phyloP scores from a whole-genome alignment of 148 eudicot genomes.

The Pharnaceum exiguum region DNA sequence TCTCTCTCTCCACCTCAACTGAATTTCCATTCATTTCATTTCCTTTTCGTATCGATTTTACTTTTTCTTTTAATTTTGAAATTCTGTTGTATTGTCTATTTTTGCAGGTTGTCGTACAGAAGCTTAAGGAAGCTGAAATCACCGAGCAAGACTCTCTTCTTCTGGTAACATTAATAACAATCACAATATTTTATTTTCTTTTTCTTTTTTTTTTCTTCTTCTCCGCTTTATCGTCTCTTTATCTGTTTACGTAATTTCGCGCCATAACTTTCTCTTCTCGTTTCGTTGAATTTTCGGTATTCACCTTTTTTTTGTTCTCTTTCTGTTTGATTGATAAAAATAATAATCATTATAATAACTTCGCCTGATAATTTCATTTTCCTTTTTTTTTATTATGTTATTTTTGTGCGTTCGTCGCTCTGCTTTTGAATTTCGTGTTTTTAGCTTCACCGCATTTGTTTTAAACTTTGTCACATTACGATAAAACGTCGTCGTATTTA shows the following conservation, averaged over 20 bases:
- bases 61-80: background rate
- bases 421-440: no score
- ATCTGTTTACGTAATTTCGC: no score
- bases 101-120: constrained; percentile 76
- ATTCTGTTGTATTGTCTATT: background rate
- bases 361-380: background rate
- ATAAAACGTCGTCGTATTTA: no score
- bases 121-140: constrained; percentile 74
- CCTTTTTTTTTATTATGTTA: background rate
- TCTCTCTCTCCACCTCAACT: no score
- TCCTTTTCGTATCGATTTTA: no score
- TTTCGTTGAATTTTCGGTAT: no score
- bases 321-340: no score
- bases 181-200: background rate
- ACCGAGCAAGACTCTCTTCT: constrained; percentile 92
- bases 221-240: no score
- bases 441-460: background rate
- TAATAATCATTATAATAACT: no score
- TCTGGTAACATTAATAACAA: constrained; percentile 35
- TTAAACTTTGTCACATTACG: background rate
- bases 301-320: no score
- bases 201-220: background rate
- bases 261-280: no score
- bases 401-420: background rate
- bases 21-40: no score